Evolutionary conservation across 2,329 filamentous ascomycete species (phyloP).

Genomic region (Penicillium sp.): DNA sequence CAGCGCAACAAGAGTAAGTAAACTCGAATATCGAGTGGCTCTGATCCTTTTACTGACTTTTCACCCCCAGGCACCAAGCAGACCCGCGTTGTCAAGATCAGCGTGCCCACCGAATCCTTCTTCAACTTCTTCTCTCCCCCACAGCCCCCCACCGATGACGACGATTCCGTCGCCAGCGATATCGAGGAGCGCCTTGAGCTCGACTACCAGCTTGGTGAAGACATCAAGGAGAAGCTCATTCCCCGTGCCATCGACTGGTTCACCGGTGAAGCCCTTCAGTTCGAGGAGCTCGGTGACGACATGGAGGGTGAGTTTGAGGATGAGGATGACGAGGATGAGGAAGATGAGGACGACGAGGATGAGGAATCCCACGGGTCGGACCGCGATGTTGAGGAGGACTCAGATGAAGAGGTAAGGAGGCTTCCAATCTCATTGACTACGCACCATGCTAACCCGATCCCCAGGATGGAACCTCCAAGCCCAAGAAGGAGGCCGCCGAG

Average conservation of each 20-base stretch:
- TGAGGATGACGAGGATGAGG: slow-evolving; percentile 80
- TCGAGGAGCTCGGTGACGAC: slow-evolving; percentile 88
- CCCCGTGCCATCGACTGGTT: slow-evolving; percentile 99
- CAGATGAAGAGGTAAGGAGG: slow-evolving; percentile 52
- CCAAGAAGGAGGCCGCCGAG: slow-evolving; percentile 90
- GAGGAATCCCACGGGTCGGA: slow-evolving; percentile 70
- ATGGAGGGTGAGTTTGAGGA: slow-evolving; percentile 85
- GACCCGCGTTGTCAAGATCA: slow-evolving; percentile 98
- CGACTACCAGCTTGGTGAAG: slow-evolving; percentile 94
- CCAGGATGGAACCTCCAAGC: slow-evolving; percentile 85
- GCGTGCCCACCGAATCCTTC: slow-evolving; percentile 97
- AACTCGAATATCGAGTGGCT: background rate
- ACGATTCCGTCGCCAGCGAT: slow-evolving; percentile 73
- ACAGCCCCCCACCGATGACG: slow-evolving; percentile 74
- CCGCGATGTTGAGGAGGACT: slow-evolving; percentile 61
- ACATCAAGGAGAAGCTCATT: slow-evolving; percentile 99
- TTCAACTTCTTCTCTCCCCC: slow-evolving; percentile 99
- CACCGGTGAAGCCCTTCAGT: slow-evolving; percentile 95
- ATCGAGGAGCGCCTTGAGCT: slow-evolving; percentile 98
- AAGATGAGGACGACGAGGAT: slow-evolving; percentile 76
- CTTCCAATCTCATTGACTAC: background rate
- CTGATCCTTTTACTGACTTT: background rate
- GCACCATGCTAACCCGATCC: slow-evolving; percentile 23
- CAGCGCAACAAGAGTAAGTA: slow-evolving; percentile 96
- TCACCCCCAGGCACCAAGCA: slow-evolving; percentile 83